These are phyloP conservation scores for Eruca vesicaria DNA, from an alignment of 441 rosid species.

Conservation along the genomic window DNA sequence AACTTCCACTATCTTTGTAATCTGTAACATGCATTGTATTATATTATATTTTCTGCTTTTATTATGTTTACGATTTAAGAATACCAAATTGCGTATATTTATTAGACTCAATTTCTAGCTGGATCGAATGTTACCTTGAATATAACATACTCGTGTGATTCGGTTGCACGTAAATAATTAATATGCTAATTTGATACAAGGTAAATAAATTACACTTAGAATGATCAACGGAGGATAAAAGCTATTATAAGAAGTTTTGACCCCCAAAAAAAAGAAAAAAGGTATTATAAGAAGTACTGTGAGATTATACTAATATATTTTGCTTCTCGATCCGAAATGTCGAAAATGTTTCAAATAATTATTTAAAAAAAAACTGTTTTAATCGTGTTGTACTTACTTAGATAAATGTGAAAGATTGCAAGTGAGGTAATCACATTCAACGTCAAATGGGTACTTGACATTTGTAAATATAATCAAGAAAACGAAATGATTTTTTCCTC, in stretches of 20 bases:
- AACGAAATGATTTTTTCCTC: not conserved
- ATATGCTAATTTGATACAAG: not conserved
- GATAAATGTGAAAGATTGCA: not conserved
- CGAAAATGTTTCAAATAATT: not conserved
- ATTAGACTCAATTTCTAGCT: not conserved
- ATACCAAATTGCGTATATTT: constrained; percentile 29
- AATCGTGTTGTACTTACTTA: not conserved
- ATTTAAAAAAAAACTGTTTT: not conserved
- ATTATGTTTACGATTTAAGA: constrained; percentile 17
- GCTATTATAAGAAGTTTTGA: no score
- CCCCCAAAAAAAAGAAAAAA: no score
- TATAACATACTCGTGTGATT: not conserved
- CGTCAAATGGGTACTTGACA: not conserved
- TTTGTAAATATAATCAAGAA: not conserved
- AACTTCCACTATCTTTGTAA: constrained; percentile 33
- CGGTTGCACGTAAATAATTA: not conserved
- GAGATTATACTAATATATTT: no score
- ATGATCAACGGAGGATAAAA: not conserved
- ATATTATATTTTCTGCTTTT: constrained; percentile 6
- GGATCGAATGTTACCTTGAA: constrained; percentile 23
- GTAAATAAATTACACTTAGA: not conserved
- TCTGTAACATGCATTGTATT: constrained; percentile 18
- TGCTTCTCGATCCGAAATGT: not conserved
- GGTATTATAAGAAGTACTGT: no score
- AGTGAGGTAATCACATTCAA: not conserved